Evolutionary conservation across 179 eudicot genomes (phyloP).

Genomic region (Beta macrorhiza): DNA sequence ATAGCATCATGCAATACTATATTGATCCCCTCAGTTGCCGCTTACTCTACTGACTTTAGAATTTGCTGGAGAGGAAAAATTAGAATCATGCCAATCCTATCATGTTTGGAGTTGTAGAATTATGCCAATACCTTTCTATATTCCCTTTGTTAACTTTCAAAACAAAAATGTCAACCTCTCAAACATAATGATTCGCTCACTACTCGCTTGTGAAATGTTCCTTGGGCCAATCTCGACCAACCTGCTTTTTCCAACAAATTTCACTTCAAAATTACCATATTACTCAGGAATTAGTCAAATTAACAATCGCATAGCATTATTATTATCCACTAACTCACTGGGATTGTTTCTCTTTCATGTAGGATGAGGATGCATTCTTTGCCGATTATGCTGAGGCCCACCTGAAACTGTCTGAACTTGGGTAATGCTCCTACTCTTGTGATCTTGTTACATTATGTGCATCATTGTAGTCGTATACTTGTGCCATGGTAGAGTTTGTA

Average conservation of each 20-base stretch:
- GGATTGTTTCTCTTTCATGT: not conserved
- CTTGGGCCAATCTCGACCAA: not conserved
- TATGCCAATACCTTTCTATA: too few relatives aligned
- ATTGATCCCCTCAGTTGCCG: too few relatives aligned
- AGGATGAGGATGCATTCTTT: conserved; percentile 58
- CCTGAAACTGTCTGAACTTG: conserved; percentile 48
- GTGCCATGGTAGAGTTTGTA: not conserved
- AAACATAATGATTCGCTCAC: too few relatives aligned
- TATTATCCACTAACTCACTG: not conserved
- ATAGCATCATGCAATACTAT: too few relatives aligned
- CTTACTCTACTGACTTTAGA: too few relatives aligned
- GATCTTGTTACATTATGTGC: not conserved
- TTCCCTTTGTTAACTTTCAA: too few relatives aligned
- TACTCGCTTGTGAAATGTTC: too few relatives aligned
- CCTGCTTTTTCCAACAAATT: not conserved
- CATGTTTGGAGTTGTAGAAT: too few relatives aligned
- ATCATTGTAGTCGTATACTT: not conserved
- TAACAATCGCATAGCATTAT: too few relatives aligned
- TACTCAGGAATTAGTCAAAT: too few relatives aligned
- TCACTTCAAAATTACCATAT: not conserved
- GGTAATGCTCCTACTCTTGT: conserved; percentile 25
- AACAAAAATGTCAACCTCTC: too few relatives aligned
- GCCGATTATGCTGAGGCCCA: conserved; percentile 55
- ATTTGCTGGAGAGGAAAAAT: not conserved
- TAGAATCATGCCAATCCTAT: not conserved